Evolutionary conservation across 495 filamentous ascomycete species (phyloP), one percentile per base, ranked within the genome.

Genomic region (Talaromyces borbonicus): DNA sequence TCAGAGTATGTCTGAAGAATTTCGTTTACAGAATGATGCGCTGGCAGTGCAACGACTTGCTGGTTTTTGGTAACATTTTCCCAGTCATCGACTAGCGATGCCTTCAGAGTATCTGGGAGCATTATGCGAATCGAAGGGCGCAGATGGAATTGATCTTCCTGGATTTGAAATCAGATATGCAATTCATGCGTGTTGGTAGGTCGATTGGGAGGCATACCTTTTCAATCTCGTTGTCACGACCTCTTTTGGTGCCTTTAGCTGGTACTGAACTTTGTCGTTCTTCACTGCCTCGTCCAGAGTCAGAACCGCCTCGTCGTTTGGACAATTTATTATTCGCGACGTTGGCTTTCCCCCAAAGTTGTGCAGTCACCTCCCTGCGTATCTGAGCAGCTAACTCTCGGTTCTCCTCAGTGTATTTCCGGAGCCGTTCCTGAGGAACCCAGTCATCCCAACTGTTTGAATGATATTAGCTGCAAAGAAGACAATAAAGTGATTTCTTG

Each of bases 61-160:
- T 83, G 77, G 56, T 90, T 87, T 71, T 97, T 97, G 39, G 92
- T 98, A 40, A 96, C 79, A 53, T 95, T 93, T 64, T 98, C 92
- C 92, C 92, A 98, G 66, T 98, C 92, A 55, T 98, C 92, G 30
- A 98, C 92, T 3, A 98, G 80, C 35, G 92, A 68, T 14, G 83
- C 81, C 66, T 96, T 96, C 40, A 98, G 65, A 42, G 81, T 76
- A 56, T 97, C 92, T 2, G 92, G 87, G 32, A 75, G 78, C 33
- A 78, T 68, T 42, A 98, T 78, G 43, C 85, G 86, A 56, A 97
- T 77, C 0, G 84, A 83, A 5, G 90, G 90, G 8, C 85, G 78
- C 14, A 69, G 60, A 50, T 86, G 77, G 62, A 94, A 96, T 9
- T 67, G 68, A 27, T 96, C 90, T 65, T 96, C 92, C 88, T 97